Evolutionary conservation across 805 yeast genomes (phyloP).

Genomic region (Candida boleticola): DNA sequence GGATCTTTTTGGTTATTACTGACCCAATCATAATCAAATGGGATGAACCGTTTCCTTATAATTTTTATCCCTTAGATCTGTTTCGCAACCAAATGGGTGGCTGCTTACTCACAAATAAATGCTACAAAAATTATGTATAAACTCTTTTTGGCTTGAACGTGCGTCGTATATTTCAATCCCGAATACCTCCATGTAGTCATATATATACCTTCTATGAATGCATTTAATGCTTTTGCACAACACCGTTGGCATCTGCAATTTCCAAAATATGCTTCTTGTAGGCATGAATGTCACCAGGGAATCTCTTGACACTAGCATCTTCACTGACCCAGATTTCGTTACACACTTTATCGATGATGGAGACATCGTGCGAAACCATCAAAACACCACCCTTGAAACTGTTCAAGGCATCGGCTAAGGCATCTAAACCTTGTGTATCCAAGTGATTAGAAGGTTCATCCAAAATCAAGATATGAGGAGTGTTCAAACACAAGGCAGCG

Average conservation of each 20-base stretch:
- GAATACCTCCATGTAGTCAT: no score
- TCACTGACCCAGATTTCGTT: slow-evolving; percentile 96
- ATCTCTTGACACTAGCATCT: slow-evolving; percentile 71
- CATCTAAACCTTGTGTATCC: slow-evolving; percentile 98
- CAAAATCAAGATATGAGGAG: slow-evolving; percentile 87
- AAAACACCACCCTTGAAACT: slow-evolving; percentile 92
- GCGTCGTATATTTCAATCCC: no score
- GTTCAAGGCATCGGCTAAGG: slow-evolving; percentile 83
- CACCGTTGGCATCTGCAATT: slow-evolving; percentile 81
- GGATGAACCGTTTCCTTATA: no score
- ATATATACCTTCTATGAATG: no score
- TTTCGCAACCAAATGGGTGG: no score
- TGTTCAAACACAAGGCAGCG: slow-evolving; percentile 86
- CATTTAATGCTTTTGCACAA: slow-evolving; percentile 74
- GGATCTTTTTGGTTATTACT: no score
- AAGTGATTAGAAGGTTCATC: slow-evolving; percentile 99
- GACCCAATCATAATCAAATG: no score
- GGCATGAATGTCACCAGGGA: slow-evolving; percentile 79
- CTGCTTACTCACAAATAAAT: no score
- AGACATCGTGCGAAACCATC: slow-evolving; percentile 97
- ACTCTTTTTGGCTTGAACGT: no score
- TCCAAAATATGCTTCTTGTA: slow-evolving; percentile 86
- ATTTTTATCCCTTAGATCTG: no score
- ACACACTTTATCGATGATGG: slow-evolving; percentile 84
- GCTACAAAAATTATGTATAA: no score